Base-by-base conservation (phyloP, 148 eudicot genomes). In the Chenopodium suecicum region DNA sequence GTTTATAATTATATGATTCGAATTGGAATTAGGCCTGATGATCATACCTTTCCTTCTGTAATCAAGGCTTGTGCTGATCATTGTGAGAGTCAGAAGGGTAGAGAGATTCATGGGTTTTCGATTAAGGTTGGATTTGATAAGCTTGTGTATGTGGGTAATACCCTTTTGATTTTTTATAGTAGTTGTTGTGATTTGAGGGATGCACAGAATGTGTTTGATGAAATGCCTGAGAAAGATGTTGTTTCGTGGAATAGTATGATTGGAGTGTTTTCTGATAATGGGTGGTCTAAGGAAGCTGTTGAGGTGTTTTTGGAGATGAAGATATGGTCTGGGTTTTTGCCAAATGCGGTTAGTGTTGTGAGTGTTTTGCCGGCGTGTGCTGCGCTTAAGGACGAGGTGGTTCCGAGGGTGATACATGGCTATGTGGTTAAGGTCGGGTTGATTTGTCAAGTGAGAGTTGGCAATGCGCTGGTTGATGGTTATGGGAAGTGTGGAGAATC, bases 221-320 rank as follows among this genome's bases (percentile, higher is more conserved):
- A 87, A 89, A 91, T 93, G 95, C 56, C 86, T 37, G 89, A 86
- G 32, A 86, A 88, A 86, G 95, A 91, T 78, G 68, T 86, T 71
- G 90, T 93, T 56, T 87, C 95, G 2, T 93, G 98, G 98, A 93
- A 92, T 83, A 90, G 90, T 13, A 70, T 88, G 84, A 85, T 93
- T 11, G 89, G 90, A 65, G 93, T 82, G 54, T 87, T 85, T 72
- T 84, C 88, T 3, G 79, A 27, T 65, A 78, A 70, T 37, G 89
- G 86, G 79, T 81, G 78, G 34, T 69, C 25, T 11, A 44, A 48
- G 32, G 80, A 87, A 56, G 90, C 91, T 2, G 29, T 90, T 65
- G 67, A 41, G 16, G 70, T 82, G 75, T 92, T 89, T 83, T 22
- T 48, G 60, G 88, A 83, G 72, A 88, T 92, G 93, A 85, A 82